phyloP scores from a whole-genome alignment of 768 basidiomycete species.

The Mycena venus region DNA sequence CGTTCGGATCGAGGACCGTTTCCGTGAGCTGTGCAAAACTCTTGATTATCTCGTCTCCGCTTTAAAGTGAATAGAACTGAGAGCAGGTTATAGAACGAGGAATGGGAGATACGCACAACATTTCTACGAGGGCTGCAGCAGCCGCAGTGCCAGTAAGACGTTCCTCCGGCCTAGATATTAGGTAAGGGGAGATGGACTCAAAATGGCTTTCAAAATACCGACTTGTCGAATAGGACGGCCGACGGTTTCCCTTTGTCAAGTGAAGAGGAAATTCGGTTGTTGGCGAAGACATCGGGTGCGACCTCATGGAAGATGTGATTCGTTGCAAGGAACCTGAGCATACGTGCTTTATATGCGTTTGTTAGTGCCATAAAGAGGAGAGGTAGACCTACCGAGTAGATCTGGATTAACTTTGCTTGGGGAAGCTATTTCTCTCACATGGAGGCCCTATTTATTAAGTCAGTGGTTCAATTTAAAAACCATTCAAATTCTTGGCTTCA shows the following conservation, averaged over 20 bases:
- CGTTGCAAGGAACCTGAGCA: conserved; percentile 50
- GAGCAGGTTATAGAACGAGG: background rate
- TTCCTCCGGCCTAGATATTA: conserved; percentile 16
- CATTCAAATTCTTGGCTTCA: conserved; percentile 4
- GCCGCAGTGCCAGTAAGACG: background rate
- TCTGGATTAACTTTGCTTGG: conserved; percentile 42
- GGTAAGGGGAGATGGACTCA: background rate
- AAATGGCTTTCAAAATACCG: conserved; percentile 10
- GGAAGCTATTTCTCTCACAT: conserved; percentile 50
- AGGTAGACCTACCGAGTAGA: conserved; percentile 45
- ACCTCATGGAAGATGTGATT: conserved; percentile 53
- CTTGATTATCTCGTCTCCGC: background rate
- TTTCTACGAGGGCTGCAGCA: conserved; percentile 13
- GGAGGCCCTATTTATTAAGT: conserved; percentile 41
- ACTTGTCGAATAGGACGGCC: conserved; percentile 46
- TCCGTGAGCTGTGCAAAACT: background rate
- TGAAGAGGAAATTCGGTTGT: conserved; percentile 50
- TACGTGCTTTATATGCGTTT: conserved; percentile 39
- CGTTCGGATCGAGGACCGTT: background rate
- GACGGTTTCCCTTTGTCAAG: conserved; percentile 45
- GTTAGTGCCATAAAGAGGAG: background rate
- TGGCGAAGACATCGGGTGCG: conserved; percentile 47
- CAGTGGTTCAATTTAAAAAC: conserved; percentile 1
- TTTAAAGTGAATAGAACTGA: background rate
- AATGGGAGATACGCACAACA: conserved; percentile 15